Base-by-base conservation (phyloP, 2,329 filamentous ascomycete species). In the Ceratocystis cacaofunesta region DNA sequence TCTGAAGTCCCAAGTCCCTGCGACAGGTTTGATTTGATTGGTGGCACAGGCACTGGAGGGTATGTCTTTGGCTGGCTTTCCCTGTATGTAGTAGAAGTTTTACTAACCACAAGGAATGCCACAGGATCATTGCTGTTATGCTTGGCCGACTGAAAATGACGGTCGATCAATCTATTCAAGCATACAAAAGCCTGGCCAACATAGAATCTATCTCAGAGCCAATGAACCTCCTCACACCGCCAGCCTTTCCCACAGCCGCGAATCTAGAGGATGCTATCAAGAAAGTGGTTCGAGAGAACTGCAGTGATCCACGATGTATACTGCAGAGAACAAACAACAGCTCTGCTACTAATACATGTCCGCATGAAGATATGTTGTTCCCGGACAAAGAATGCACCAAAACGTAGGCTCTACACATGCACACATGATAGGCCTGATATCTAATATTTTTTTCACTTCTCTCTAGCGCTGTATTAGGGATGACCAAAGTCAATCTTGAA, bases 21-120 rank as follows among this genome's bases (percentile, higher is more conserved):
- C 58, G 71, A 73, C 28, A 65, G 69, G 41, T 73, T 72, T 64
- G 69, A 73, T 22, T 63, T 73, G 17, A 71, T 73, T 57, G 72
- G 71, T 55, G 72, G 71, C 22, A 73, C 71, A 28, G 71, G 71
- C 63, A 73, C 71, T 1, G 71, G 72, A 55, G 70, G 71, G 70
- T 72, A 60, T n/a, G 65, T 46, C n/a, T 8, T 36, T 8, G 32
- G 32, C 44, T n/a, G 1, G 25, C 17, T 28, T 15, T 46, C 8
- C 2, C 32, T 36, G 8, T 2, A 10, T 22, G 2, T 28, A 3
- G 3, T 36, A 10, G 32, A 36, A 36, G 8, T 8, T 12, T 12
- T 36, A 36, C 32, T 36, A 36, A 10, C 32, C 32, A 36, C 32
- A 10, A 28, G 28, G 28, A 28, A 36, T 36, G 10, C 32, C 32